Evolutionary conservation across 2,329 filamentous ascomycete species (phyloP), one percentile per base, ranked within the genome.

Genomic region (Aspergillus sp.): DNA sequence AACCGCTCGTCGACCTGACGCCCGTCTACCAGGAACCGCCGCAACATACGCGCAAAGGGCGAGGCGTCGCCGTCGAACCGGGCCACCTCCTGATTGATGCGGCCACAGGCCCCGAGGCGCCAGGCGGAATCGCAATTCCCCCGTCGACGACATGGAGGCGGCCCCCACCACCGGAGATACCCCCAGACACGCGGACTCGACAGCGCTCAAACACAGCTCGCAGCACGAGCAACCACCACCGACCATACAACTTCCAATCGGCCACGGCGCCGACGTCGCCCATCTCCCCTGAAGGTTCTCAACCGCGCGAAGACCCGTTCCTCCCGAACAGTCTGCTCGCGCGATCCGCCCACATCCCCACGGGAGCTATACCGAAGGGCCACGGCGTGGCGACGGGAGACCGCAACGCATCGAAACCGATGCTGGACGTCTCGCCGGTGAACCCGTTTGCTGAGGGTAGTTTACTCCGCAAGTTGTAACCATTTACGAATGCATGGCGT

Each of bases 1-100:
- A 84, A 56, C 87, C 88, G 1, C 77, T 91, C 5, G 72, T 91
- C 25, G 88, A 89, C 62, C 77, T 91, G 38, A 85, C 84, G 0
- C 84, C 85, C 0, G 76, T 78, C 45, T 88, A 86, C 63, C 77
- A 80, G 46, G 85, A 88, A 56, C 79, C 85, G 5, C 86, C 86
- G 2, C 68, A 71, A 36, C 67, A 72, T 53, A 55, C 52, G 4
- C 63, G 64, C 23, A 71, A 68, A 48, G 71, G 68, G 3, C 64
- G 67, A 45, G 72, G 69, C n/a, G 63, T 75, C 7, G 59, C 16
- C 78, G 86, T 67, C n/a, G 69, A 70, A 19, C 63, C 64, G 1
- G 72, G 71, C 16, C 59, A 64, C 53, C 72, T 64, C 2, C 62
- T 78, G 1, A 69, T 77, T 20, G 74, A 76, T 13, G 68, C 63